Conservation (phyloP, 2,329 filamentous ascomycete species). For the Grosmannia serpens region DNA sequence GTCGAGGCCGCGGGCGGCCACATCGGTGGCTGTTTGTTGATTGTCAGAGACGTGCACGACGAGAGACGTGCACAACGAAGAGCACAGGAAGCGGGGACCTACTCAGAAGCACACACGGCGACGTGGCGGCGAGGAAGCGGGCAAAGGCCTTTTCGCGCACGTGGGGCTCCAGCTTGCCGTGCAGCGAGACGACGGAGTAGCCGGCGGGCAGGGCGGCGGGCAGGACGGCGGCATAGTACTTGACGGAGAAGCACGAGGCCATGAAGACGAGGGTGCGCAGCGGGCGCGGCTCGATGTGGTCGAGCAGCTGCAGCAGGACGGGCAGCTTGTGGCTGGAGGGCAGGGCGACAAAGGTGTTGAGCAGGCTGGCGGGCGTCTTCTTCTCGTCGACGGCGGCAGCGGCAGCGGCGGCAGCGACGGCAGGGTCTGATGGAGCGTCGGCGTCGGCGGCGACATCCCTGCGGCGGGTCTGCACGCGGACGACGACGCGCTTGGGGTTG, state of each 20-base stretch:
- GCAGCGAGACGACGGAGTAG: slow-evolving; percentile 66
- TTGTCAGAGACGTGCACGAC: not conserved
- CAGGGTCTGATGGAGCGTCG: not conserved
- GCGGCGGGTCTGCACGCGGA: slow-evolving; percentile 71
- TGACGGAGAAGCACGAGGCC: slow-evolving; percentile 86
- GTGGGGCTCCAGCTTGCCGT: slow-evolving; percentile 83
- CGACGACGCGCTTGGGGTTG: slow-evolving; percentile 89
- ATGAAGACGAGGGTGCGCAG: slow-evolving; percentile 85
- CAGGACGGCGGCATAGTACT: slow-evolving; percentile 81
- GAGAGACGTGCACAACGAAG: slow-evolving; percentile 21
- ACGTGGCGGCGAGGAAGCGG: slow-evolving; percentile 62
- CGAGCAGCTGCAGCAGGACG: slow-evolving; percentile 58
- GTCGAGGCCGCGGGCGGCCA: slow-evolving; percentile 81
- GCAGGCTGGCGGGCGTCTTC: slow-evolving; percentile 80
- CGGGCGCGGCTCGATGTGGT: slow-evolving; percentile 58
- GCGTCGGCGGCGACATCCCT: not conserved
- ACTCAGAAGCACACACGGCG: slow-evolving; percentile 68
- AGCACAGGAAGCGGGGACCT: not conserved
- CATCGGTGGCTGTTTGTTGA: slow-evolving; percentile 48
- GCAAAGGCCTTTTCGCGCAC: slow-evolving; percentile 81
- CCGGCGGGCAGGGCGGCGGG: slow-evolving; percentile 57
- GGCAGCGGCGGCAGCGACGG: slow-evolving; percentile 38
- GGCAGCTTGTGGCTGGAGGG: slow-evolving; percentile 73
- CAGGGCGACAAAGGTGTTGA: slow-evolving; percentile 73
- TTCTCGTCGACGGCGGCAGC: slow-evolving; percentile 64